Conservation (phyloP, 1,284 basidiomycete genomes). For the Apiotrichum akiyoshidainum region DNA sequence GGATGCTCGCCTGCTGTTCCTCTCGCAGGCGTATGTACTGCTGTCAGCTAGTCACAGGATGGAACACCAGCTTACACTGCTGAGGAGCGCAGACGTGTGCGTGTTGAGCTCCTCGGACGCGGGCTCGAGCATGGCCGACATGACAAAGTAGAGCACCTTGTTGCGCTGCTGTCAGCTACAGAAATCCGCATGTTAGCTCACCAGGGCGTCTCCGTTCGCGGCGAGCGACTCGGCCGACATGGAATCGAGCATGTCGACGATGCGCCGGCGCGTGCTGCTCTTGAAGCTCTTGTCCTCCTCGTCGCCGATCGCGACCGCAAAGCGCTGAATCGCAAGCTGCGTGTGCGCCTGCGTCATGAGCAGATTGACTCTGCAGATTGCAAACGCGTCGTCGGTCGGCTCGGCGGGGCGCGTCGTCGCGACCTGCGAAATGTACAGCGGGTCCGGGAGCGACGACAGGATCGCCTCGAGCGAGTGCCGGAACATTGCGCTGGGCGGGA, state of each 20-base stretch:
- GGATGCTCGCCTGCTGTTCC: not conserved
- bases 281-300: slow-evolving; percentile 2
- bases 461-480: slow-evolving; percentile 21
- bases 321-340: slow-evolving; percentile 29
- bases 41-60: not conserved
- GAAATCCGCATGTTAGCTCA: not conserved
- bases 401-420: not conserved
- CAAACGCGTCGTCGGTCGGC: slow-evolving; percentile 15
- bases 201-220: slow-evolving; percentile 32
- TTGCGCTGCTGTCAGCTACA: slow-evolving; percentile 1
- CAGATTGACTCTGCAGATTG: slow-evolving; percentile 32
- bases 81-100: not conserved
- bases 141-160: slow-evolving; percentile 8
- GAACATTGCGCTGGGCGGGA: slow-evolving; percentile 18
- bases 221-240: slow-evolving; percentile 35
- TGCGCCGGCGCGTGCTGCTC: not conserved
- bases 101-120: not conserved
- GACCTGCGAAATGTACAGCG: slow-evolving; percentile 8
- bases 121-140: not conserved
- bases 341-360: slow-evolving; percentile 32
- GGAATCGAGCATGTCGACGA: slow-evolving; percentile 3
- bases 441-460: slow-evolving; percentile 19
- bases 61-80: not conserved
- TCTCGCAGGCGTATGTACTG: not conserved
- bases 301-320: slow-evolving; percentile 24